A percentile compares a stretch with the other conserved stretches of the same genome.
phyloP scores from a whole-genome alignment of 441 rosid species.

The Eruca vesicaria region DNA sequence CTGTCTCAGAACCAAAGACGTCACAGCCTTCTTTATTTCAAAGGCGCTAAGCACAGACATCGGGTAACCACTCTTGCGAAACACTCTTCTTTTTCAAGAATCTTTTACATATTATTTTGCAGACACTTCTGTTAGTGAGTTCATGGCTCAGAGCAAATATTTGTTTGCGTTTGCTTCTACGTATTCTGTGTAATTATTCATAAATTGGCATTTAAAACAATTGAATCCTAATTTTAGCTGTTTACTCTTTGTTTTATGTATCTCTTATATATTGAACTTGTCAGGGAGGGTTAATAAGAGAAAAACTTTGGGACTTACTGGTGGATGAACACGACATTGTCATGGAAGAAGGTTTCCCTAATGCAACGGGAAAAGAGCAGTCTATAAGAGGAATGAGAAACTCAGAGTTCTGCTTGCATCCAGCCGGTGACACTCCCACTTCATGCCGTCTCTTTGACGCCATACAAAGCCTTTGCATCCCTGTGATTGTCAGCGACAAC shows the following conservation, averaged over 20 bases:
- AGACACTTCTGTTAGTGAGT: not conserved
- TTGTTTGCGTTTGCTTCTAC: not conserved
- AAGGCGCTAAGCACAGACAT: slow-evolving; percentile 92
- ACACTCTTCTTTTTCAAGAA: not conserved
- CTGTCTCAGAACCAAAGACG: slow-evolving; percentile 61
- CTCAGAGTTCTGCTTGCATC: slow-evolving; percentile 91
- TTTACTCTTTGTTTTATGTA: not conserved
- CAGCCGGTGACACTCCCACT: slow-evolving; percentile 95
- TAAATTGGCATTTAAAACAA: not conserved
- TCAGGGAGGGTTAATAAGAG: slow-evolving; percentile 84
- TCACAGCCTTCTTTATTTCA: slow-evolving; percentile 72
- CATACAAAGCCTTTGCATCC: slow-evolving; percentile 88
- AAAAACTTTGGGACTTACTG: slow-evolving; percentile 81
- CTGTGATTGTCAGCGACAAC: slow-evolving; percentile 77
- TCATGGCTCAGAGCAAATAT: not conserved
- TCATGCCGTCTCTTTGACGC: slow-evolving; percentile 95
- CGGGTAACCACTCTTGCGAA: slow-evolving; percentile 14
- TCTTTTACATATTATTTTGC: not conserved
- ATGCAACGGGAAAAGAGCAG: slow-evolving; percentile 82
- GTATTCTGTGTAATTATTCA: not conserved
- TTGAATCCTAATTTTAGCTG: not conserved
- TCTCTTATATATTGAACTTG: not conserved
- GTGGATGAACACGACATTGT: slow-evolving; percentile 50
- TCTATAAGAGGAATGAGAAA: slow-evolving; percentile 85
- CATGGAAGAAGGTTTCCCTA: slow-evolving; percentile 98